Conservation (phyloP, 371 early-diverging fungal genomes). For the Lichtheimia ornata region DNA sequence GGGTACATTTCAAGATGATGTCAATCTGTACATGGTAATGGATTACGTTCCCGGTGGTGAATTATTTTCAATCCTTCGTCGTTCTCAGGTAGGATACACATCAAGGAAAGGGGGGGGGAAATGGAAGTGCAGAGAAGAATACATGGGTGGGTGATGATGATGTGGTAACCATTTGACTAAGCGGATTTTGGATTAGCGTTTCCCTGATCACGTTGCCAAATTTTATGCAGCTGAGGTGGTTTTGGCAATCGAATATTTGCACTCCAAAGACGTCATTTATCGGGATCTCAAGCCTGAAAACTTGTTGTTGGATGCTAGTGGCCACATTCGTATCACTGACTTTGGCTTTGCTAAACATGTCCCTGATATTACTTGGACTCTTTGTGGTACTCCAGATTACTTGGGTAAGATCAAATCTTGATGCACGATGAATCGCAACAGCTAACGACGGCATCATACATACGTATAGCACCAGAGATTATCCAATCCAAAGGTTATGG, state of each 20-base stretch:
- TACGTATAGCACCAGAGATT: constrained; percentile 89
- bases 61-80: constrained; percentile 81
- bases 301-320: constrained; percentile 82
- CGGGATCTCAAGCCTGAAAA: constrained; percentile 97
- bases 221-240: constrained; percentile 77
- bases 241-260: constrained; percentile 84
- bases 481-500: constrained; percentile 96
- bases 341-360: constrained; percentile 99
- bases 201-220: constrained; percentile 86
- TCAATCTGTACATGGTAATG: constrained; percentile 94
- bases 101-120: neutral
- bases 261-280: constrained; percentile 86
- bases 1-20: constrained; percentile 89
- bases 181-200: constrained; percentile 46
- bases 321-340: constrained; percentile 98
- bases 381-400: constrained; percentile 99
- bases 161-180: neutral
- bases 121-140: neutral
- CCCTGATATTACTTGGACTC: constrained; percentile 91
- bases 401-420: constrained; percentile 36
- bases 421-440: neutral
- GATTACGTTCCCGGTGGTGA: constrained; percentile 96
- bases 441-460: constrained; percentile 45
- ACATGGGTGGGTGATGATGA: neutral
- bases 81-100: constrained; percentile 50